Evolutionary conservation across 768 basidiomycete genomes (phyloP), one percentile per base, ranked within the genome.

Genomic region (Tremella yokohamensis): DNA sequence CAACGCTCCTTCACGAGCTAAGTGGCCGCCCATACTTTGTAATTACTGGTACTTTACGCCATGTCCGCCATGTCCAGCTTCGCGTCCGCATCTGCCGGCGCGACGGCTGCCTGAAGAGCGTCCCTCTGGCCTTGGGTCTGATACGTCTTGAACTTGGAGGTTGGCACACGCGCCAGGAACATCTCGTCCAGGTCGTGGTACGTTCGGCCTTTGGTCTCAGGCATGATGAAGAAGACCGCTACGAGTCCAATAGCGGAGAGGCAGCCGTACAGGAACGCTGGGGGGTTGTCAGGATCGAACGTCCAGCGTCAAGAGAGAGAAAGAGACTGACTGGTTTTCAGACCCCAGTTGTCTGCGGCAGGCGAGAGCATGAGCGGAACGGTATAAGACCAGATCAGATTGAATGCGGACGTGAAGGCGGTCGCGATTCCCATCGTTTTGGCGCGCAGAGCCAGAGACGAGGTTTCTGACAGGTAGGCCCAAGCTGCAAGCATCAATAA

Each of bases 121-220:
- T n/a, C n/a, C n/a, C n/a, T n/a, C 39, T 40, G 39, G 12, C 11
- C 11, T n/a, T 40, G 11, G 39, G 39, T 40, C 39, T 47, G n/a
- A 19, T 9, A 39, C n/a, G 9, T 39, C 37, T 39, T 18, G 52
- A 53, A 53, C 25, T 38, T 39, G n/a, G 15, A 39, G 26, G 52
- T 53, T 11, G 52, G 20, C 4, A 52, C 16, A 12, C 25, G 15
- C 18, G 48, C 39, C 24, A 66, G 57, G 57, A 64, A 67, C 3
- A 67, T 49, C 22, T 47, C 42, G 52, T 67, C 65, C 53, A 67
- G 42, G 15, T 59, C 51, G 55, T 67, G 63, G 45, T 64, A 57
- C 6, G 59, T 18, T 19, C 61, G 56, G 4, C 62, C 61, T 50
- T 64, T 65, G 44, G 58, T 25, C 40, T 65, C 64, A 18, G 64